phyloP scores from a whole-genome alignment of 1,139 yeast species.

The Yamadazyma jaroonii region DNA sequence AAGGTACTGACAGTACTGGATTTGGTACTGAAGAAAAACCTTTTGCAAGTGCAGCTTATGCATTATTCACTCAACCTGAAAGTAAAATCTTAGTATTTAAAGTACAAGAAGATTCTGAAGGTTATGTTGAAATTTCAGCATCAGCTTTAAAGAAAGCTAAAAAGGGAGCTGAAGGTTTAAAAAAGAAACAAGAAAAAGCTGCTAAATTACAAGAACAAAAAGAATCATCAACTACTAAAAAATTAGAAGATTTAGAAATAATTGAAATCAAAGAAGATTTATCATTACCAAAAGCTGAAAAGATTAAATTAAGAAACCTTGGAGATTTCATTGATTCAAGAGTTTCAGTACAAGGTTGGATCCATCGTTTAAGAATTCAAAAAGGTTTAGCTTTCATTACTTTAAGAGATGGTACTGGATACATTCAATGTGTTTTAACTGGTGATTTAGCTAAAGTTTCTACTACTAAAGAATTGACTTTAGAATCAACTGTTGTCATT shows the following conservation, averaged over 20 bases:
- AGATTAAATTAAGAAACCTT: constrained; percentile 60
- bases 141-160: constrained; percentile 94
- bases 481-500: constrained; percentile 79
- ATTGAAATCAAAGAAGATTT: constrained; percentile 71
- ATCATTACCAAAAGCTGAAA: constrained; percentile 60
- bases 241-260: constrained; percentile 71
- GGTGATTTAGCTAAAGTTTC: constrained; percentile 93
- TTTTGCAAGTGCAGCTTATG: constrained; percentile 80
- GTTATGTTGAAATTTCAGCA: constrained; percentile 78
- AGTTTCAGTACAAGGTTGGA: constrained; percentile 87
- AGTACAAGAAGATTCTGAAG: constrained; percentile 55
- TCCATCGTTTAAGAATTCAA: constrained; percentile 90
- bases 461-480: constrained; percentile 77
- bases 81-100: constrained; percentile 66
- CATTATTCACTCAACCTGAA: constrained; percentile 57
- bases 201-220: constrained; percentile 59
- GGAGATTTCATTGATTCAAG: constrained; percentile 57
- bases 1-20: constrained; percentile 61
- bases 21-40: constrained; percentile 68
- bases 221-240: constrained; percentile 66
- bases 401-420: constrained; percentile 94
- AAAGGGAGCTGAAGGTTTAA: constrained; percentile 90
- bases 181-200: constrained; percentile 85
- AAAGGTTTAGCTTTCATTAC: constrained; percentile 91
- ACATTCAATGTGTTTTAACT: constrained; percentile 76